A percentile compares a stretch with the other conserved stretches of the same genome.
phyloP scores from a whole-genome alignment of 768 basidiomycete species.

The Bullera alba region DNA sequence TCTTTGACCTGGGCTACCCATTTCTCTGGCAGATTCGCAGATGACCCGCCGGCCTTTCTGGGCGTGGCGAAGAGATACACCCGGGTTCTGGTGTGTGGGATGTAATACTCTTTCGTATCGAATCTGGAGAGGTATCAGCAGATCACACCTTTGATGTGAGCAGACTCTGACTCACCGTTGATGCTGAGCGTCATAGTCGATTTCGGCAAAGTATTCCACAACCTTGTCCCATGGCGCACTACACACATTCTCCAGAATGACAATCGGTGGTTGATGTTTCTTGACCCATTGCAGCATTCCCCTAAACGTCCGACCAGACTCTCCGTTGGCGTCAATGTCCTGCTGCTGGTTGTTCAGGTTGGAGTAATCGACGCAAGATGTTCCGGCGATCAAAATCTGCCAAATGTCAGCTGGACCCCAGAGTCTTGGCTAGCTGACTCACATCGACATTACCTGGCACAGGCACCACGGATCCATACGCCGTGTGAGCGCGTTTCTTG shows the following conservation, averaged over 20 bases:
- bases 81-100: constrained; percentile 88
- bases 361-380: constrained; percentile 96
- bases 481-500: constrained; percentile 63
- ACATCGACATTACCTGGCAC: constrained; percentile 89
- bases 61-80: constrained; percentile 47
- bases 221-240: constrained; percentile 79
- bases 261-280: constrained; percentile 78
- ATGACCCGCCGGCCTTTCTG: constrained; percentile 29
- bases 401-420: not conserved
- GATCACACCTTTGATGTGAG: not conserved
- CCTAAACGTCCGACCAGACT: constrained; percentile 85
- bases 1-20: constrained; percentile 60
- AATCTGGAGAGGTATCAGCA: constrained; percentile 16
- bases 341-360: constrained; percentile 89
- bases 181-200: constrained; percentile 66
- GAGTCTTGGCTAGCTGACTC: constrained; percentile 42
- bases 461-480: constrained; percentile 74
- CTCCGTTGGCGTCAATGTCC: constrained; percentile 78
- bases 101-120: constrained; percentile 69
- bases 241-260: constrained; percentile 91
- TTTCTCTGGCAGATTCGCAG: constrained; percentile 58
- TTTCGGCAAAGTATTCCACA: constrained; percentile 64
- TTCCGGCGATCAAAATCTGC: constrained; percentile 65
- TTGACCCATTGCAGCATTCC: constrained; percentile 92
- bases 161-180: constrained; percentile 61